Percentiles rank a stretch among this genome's conserved stretches.
phyloP scores from a whole-genome alignment of 768 basidiomycete genomes.

The Tylopilus intermedius region DNA sequence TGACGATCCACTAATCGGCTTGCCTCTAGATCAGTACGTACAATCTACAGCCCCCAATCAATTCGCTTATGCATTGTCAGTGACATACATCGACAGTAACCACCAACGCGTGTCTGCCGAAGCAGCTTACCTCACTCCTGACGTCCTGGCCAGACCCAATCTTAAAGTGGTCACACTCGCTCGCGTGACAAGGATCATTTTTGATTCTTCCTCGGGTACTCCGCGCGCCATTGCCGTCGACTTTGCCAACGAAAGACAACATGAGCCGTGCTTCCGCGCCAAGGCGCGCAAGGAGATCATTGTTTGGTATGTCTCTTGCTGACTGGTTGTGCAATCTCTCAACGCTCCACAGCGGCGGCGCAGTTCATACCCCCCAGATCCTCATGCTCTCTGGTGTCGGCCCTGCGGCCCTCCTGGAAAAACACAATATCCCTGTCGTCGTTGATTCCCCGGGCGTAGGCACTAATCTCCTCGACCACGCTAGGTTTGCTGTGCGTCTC shows the following conservation, averaged over 20 bases:
- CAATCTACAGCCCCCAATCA: not conserved
- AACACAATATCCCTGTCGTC: constrained; percentile 50
- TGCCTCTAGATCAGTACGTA: constrained; percentile 40
- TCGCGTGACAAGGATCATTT: constrained; percentile 53
- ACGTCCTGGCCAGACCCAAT: constrained; percentile 61
- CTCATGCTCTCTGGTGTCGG: constrained; percentile 77
- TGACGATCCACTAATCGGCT: not conserved
- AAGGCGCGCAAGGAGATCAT: constrained; percentile 57
- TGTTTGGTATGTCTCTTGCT: constrained; percentile 42
- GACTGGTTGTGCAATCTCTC: not conserved
- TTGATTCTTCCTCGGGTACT: constrained; percentile 37
- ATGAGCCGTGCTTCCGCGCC: constrained; percentile 35
- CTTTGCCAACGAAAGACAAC: constrained; percentile 37
- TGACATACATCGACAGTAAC: constrained; percentile 59
- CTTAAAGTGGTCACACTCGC: constrained; percentile 56
- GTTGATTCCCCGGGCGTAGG: constrained; percentile 73
- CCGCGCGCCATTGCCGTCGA: constrained; percentile 59
- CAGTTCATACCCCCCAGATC: constrained; percentile 62
- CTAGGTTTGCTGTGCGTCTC: constrained; percentile 46
- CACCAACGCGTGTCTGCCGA: constrained; percentile 58
- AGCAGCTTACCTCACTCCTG: constrained; percentile 59
- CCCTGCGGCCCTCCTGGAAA: constrained; percentile 50
- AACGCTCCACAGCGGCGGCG: constrained; percentile 43
- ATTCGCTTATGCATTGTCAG: constrained; percentile 32
- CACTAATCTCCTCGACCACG: constrained; percentile 66